phyloP scores from a whole-genome alignment of 495 filamentous ascomycete genomes.

The Podospora bellae-mahoneyi region DNA sequence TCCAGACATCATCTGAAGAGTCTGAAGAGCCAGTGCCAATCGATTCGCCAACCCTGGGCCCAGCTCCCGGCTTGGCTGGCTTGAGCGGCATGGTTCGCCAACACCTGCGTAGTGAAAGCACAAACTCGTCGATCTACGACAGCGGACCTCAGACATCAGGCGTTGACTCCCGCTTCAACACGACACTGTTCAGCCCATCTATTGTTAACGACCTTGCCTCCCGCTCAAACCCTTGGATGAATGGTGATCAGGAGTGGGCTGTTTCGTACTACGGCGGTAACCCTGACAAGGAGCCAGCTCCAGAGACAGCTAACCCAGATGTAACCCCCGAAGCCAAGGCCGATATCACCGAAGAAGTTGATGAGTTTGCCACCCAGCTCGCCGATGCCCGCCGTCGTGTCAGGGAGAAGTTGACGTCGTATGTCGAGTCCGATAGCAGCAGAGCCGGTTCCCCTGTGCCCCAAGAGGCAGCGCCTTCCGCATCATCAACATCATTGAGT shows the following conservation, averaged over 20 bases:
- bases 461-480: conserved; percentile 43
- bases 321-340: conserved; percentile 31
- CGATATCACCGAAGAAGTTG: conserved; percentile 48
- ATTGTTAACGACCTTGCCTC: conserved; percentile 26
- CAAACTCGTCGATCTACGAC: conserved; percentile 71
- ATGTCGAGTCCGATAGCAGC: conserved; percentile 60
- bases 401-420: conserved; percentile 74
- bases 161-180: conserved; percentile 38
- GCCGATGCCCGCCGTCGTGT: conserved; percentile 72
- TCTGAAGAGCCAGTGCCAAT: conserved; percentile 32
- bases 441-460: conserved; percentile 50
- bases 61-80: conserved; percentile 42
- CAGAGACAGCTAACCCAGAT: conserved; percentile 28
- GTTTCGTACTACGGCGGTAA: conserved; percentile 32
- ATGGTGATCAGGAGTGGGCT: conserved; percentile 49
- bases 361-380: conserved; percentile 78
- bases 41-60: conserved; percentile 82
- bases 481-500: conserved; percentile 57
- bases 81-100: conserved; percentile 80
- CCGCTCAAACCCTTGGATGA: conserved; percentile 53
- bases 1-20: conserved; percentile 18
- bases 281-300: conserved; percentile 1
- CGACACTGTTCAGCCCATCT: conserved; percentile 24
- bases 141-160: conserved; percentile 25
- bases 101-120: conserved; percentile 81